phyloP scores from a whole-genome alignment of 2,329 filamentous ascomycete genomes.

The Penicillium sp. region DNA sequence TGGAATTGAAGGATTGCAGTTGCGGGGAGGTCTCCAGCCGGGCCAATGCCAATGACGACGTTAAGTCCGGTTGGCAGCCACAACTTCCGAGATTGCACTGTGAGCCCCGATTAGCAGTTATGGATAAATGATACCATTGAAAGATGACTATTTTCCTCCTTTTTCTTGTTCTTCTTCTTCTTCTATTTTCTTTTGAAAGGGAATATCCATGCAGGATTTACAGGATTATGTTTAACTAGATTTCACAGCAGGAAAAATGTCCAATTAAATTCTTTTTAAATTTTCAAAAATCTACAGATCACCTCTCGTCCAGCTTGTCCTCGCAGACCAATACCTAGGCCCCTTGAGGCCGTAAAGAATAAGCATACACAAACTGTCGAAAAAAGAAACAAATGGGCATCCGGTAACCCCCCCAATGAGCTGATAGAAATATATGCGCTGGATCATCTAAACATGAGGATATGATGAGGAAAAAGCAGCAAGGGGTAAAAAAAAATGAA shows the following conservation, averaged over 20 bases:
- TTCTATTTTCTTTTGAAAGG: no score
- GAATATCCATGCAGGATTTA: no score
- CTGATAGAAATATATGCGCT: conserved; percentile 18
- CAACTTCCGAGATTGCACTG: no score
- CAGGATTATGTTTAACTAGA: background rate
- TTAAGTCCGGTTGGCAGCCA: background rate
- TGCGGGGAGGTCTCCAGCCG: conserved; percentile 12
- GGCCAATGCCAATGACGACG: conserved; percentile 21
- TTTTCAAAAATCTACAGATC: background rate
- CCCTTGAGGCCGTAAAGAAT: background rate
- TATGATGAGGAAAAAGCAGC: conserved; percentile 22
- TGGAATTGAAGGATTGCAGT: background rate
- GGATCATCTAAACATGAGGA: conserved; percentile 33
- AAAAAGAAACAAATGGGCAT: conserved; percentile 3
- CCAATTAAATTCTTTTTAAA: conserved; percentile 4
- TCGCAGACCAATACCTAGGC: background rate
- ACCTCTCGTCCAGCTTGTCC: background rate
- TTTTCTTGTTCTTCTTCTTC: no score
- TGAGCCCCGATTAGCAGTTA: no score
- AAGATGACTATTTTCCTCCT: no score
- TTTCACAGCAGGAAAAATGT: background rate
- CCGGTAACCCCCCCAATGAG: background rate
- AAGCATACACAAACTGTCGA: conserved; percentile 3
- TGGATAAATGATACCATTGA: no score
- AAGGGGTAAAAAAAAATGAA: conserved; percentile 19